Conservation (phyloP, 768 basidiomycete genomes). For the Myochromella boudieri region DNA sequence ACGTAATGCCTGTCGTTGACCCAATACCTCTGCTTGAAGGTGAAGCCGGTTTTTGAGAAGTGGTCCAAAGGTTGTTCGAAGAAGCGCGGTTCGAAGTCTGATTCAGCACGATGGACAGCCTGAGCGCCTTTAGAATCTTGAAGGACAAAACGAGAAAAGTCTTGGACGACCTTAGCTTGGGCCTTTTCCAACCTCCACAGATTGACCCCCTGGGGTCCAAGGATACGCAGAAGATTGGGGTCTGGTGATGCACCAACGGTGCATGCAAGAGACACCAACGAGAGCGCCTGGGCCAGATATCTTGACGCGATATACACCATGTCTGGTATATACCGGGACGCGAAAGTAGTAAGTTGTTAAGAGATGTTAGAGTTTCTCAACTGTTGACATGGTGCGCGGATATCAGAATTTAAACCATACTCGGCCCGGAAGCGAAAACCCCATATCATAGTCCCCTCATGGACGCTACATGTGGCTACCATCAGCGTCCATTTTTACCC, state of each 20-base stretch:
- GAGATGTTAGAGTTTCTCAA: too few relatives aligned
- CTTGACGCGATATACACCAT: conserved; percentile 9
- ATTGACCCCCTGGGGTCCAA: conserved; percentile 64
- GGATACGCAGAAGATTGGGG: conserved; percentile 21
- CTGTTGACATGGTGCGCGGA: too few relatives aligned
- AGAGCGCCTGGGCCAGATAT: conserved; percentile 4
- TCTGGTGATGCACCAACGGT: conserved; percentile 7
- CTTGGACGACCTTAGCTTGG: conserved; percentile 17
- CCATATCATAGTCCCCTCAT: too few relatives aligned
- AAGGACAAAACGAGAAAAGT: conserved; percentile 14
- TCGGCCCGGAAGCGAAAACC: too few relatives aligned
- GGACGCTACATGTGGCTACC: too few relatives aligned
- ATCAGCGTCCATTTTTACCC: too few relatives aligned
- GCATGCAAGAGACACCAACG: conserved; percentile 4
- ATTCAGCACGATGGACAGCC: conserved; percentile 7
- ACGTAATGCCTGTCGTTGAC: conserved; percentile 80
- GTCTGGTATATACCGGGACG: conserved; percentile 1
- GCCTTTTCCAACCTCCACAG: conserved; percentile 52
- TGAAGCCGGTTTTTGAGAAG: conserved; percentile 52
- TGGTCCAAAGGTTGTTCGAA: conserved; percentile 90
- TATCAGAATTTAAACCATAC: too few relatives aligned
- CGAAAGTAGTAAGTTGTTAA: neutral
- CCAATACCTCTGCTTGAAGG: conserved; percentile 92
- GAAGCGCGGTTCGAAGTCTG: conserved; percentile 58
- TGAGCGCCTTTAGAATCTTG: conserved; percentile 15